Percentiles rank a stretch among this genome's conserved stretches.
Evolutionary conservation across 768 basidiomycete genomes (phyloP).

Genomic region (Podaxis mareebaensis): DNA sequence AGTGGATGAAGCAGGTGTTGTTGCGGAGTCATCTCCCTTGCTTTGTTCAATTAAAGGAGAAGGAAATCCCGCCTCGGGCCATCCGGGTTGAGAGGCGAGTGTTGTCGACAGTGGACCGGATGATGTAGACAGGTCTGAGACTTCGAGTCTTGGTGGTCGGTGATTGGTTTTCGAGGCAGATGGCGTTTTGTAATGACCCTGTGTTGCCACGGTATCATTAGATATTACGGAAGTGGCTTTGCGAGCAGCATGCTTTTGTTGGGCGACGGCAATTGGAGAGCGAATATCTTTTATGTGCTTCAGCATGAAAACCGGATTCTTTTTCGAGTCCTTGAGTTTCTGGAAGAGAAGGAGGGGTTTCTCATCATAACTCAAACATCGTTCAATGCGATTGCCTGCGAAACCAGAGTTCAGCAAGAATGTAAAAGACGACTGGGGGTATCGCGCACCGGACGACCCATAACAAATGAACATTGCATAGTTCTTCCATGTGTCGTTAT

Average conservation of each 20-base stretch:
- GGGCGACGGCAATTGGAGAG: conserved; percentile 94
- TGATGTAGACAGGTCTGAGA: conserved; percentile 57
- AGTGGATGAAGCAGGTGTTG: conserved; percentile 39
- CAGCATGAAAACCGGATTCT: conserved; percentile 99
- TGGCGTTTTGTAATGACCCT: conserved; percentile 43
- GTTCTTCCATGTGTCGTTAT: conserved; percentile 97
- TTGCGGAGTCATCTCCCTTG: conserved; percentile 40
- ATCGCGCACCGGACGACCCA: conserved; percentile 75
- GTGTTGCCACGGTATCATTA: conserved; percentile 43
- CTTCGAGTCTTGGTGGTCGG: conserved; percentile 71
- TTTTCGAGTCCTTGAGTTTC: conserved; percentile 94
- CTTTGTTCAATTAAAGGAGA: conserved; percentile 53
- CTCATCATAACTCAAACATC: conserved; percentile 96
- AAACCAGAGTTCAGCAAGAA: neutral
- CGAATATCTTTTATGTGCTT: conserved; percentile 96
- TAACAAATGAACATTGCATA: conserved; percentile 99
- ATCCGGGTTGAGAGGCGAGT: conserved; percentile 67
- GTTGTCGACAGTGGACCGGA: conserved; percentile 54
- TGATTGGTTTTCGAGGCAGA: conserved; percentile 43
- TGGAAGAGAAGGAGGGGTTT: conserved; percentile 97
- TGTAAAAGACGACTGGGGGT: conserved; percentile 3
- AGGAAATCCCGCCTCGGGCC: conserved; percentile 67
- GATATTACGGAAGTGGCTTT: conserved; percentile 66
- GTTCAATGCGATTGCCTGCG: conserved; percentile 77
- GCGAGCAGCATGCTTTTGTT: conserved; percentile 91